Conservation (phyloP, 257 asterid genomes). For the Nicotiana attenuata region DNA sequence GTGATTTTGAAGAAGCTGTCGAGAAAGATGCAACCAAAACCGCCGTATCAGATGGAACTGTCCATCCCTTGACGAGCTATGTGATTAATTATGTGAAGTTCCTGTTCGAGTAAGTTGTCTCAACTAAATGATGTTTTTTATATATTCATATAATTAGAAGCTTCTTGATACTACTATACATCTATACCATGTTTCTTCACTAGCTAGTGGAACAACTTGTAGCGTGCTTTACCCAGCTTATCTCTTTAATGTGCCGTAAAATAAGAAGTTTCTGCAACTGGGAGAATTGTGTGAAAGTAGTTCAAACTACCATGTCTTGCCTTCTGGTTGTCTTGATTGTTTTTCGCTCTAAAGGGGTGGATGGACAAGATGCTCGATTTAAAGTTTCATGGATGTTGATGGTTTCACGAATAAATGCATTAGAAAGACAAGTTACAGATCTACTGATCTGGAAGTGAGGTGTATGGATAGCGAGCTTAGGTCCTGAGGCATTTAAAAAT, state of each 20-base stretch:
- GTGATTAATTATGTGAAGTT: slow-evolving; percentile 97
- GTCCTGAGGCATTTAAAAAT: background rate
- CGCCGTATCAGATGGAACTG: slow-evolving; percentile 97
- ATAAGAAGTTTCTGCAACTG: background rate
- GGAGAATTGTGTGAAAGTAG: background rate
- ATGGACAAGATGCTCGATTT: background rate
- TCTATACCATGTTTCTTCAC: background rate
- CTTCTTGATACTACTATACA: slow-evolving; percentile 4
- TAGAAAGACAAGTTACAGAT: background rate
- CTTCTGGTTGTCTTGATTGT: background rate
- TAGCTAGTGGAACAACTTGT: background rate
- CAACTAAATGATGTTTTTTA: background rate
- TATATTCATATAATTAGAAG: background rate
- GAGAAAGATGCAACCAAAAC: slow-evolving; percentile 99
- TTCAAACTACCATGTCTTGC: slow-evolving; percentile 5
- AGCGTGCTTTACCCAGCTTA: background rate
- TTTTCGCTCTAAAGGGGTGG: background rate
- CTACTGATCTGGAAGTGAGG: background rate
- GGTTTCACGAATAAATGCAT: background rate
- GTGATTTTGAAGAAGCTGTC: slow-evolving; percentile 98
- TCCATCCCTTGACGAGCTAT: slow-evolving; percentile 97
- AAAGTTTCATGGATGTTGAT: background rate
- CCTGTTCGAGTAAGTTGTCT: slow-evolving; percentile 82
- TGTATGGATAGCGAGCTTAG: background rate
- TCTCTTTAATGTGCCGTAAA: background rate